Base-by-base conservation (phyloP, 768 basidiomycete genomes). In the Trametes cingulata region DNA sequence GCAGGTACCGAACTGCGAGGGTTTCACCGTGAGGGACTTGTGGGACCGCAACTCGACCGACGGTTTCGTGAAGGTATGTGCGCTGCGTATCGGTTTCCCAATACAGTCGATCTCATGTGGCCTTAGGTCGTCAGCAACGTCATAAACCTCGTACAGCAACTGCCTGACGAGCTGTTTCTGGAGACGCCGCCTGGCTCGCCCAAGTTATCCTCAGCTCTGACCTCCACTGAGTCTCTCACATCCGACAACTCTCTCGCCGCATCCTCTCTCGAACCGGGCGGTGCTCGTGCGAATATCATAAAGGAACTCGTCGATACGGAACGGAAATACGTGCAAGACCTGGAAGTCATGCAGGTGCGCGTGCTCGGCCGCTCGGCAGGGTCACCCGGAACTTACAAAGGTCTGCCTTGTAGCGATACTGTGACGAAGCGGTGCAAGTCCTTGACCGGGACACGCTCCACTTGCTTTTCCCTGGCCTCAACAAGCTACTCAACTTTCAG, bases 371-470 rank as follows among this genome's bases (percentile, higher is more conserved):
- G 51, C 15, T 61, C 45, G 20, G 56, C 56, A 49, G 20, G 39
- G 25, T 39, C 20, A 4, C 22, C 43, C 56, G 45, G n/a, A 17
- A 8, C 29, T 46, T 12, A 52, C 60, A 68, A 71, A 58, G 65
- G 68, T 43, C 60, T 50, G 60, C 12, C 39, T 29, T 43, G 2
- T 70, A 97, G 95, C 89, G 91, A 85, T 98, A 98, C 70, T 85
- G 95, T 17, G 88, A 83, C 47, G 88, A 90, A 15, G 77, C 98
- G 59, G 81, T 93, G 68, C 89, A 91, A 67, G 80, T 91, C 55
- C 89, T 98, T 66, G 90, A 95, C 73, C 91, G 93, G 67, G 97
- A 98, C 72, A 95, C 93, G 42, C 93, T 96, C 54, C 96, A 98
- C 75, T 82, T 90, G 58, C 88, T 99, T 59, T 99, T 99, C 77